Conservation (phyloP, 2,329 filamentous ascomycete species). For the Phialocephala subalpina region DNA sequence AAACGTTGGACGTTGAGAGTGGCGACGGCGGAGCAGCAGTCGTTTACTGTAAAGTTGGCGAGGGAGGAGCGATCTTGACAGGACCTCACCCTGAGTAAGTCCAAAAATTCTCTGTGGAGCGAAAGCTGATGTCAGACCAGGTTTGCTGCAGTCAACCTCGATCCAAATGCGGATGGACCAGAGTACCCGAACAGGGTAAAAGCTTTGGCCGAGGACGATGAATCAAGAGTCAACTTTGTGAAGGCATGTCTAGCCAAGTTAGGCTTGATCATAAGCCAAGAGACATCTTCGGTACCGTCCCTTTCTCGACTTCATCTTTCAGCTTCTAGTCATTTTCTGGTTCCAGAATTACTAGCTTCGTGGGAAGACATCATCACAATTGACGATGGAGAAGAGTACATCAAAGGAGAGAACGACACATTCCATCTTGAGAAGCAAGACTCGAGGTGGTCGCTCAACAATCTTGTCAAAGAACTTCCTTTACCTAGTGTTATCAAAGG, state of each 20-base stretch:
- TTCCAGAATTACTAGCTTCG: constrained; percentile 71
- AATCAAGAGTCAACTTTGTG: constrained; percentile 75
- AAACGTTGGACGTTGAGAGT: constrained; percentile 77
- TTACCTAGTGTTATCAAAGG: constrained; percentile 28
- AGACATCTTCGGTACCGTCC: constrained; percentile 74
- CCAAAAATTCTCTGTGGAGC: not conserved
- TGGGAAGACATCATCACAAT: constrained; percentile 73
- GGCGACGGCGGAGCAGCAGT: constrained; percentile 82
- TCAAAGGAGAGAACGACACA: constrained; percentile 82
- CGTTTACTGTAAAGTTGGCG: constrained; percentile 83
- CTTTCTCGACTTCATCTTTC: constrained; percentile 87
- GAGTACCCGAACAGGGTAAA: constrained; percentile 76
- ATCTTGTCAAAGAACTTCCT: constrained; percentile 60
- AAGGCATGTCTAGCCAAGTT: constrained; percentile 82
- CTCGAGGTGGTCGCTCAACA: constrained; percentile 64
- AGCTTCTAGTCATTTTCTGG: constrained; percentile 67
- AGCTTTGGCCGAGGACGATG: constrained; percentile 73
- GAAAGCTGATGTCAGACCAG: constrained; percentile 52
- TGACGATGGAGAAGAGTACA: constrained; percentile 72
- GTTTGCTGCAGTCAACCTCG: constrained; percentile 83
- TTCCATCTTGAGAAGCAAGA: constrained; percentile 79
- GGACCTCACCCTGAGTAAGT: constrained; percentile 92
- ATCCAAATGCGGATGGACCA: constrained; percentile 69
- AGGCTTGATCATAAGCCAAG: constrained; percentile 78
- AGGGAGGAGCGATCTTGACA: constrained; percentile 81